Evolutionary conservation across 1,284 basidiomycete species (phyloP).

Genomic region (Apiotrichum brassicae): DNA sequence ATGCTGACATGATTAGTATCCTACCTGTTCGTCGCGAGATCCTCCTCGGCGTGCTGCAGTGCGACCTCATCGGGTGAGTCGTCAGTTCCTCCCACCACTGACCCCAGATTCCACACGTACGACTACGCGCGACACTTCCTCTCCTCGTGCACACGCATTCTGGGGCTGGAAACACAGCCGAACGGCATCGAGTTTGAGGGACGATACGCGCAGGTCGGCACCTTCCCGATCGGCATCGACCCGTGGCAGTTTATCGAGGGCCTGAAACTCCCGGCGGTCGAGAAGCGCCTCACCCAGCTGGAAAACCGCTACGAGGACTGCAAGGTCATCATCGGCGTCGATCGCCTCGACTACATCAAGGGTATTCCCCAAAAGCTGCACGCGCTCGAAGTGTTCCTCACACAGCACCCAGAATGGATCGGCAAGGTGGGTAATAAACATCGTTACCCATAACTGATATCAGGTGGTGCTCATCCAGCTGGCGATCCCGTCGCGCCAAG

Average conservation of each 20-base stretch:
- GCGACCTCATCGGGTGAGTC: slow-evolving; percentile 75
- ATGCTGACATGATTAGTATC: slow-evolving; percentile 55
- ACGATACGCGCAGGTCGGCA: slow-evolving; percentile 90
- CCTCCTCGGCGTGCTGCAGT: slow-evolving; percentile 87
- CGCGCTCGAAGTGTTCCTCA: slow-evolving; percentile 90
- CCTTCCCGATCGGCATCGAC: slow-evolving; percentile 98
- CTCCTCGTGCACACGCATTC: slow-evolving; percentile 93
- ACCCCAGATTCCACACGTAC: slow-evolving; percentile 82
- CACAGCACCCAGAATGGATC: slow-evolving; percentile 98
- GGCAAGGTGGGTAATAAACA: slow-evolving; percentile 57
- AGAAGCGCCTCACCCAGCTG: slow-evolving; percentile 70
- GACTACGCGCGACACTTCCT: slow-evolving; percentile 99
- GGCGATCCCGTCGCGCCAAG: slow-evolving; percentile 93
- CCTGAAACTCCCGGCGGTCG: slow-evolving; percentile 68
- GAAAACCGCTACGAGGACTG: slow-evolving; percentile 87
- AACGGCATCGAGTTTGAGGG: slow-evolving; percentile 96
- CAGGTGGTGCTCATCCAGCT: slow-evolving; percentile 92
- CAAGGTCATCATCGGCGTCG: slow-evolving; percentile 97
- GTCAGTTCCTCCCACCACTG: neutral
- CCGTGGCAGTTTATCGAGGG: slow-evolving; percentile 86
- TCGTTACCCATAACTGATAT: neutral
- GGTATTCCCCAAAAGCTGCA: slow-evolving; percentile 97
- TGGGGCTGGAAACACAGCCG: slow-evolving; percentile 93
- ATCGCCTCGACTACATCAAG: slow-evolving; percentile 98
- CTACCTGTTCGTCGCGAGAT: slow-evolving; percentile 96